Percentiles rank a stretch among this genome's conserved stretches.
Conservation (phyloP, 345 rosid genomes). For the Salix suchowensis region DNA sequence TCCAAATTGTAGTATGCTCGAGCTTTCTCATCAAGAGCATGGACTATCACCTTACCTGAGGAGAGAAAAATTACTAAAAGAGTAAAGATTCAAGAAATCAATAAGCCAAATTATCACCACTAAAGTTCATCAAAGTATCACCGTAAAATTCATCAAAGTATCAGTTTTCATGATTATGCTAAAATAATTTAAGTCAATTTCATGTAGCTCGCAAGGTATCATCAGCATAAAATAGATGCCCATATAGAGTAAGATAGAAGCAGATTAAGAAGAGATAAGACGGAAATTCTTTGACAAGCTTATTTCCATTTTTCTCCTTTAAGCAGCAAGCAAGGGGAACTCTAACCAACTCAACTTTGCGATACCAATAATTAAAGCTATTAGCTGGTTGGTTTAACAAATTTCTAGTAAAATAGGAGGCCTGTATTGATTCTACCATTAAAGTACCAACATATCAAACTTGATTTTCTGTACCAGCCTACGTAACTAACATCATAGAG, state of each 20-base stretch:
- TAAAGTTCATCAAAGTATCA: neutral
- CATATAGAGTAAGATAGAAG: neutral
- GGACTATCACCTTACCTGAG: conserved; percentile 72
- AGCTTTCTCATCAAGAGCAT: conserved; percentile 94
- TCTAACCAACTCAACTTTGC: neutral
- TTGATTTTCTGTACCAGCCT: neutral
- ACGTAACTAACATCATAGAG: neutral
- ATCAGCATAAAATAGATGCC: neutral
- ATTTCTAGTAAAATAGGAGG: neutral
- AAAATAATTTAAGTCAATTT: neutral
- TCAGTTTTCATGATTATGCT: neutral
- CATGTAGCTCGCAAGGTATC: neutral
- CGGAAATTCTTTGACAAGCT: neutral
- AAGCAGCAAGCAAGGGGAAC: neutral
- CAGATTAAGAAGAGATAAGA: neutral
- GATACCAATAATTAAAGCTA: neutral
- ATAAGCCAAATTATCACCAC: neutral
- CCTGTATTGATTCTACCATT: too few relatives aligned
- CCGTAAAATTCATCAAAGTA: neutral
- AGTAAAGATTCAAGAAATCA: neutral
- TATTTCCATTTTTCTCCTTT: neutral
- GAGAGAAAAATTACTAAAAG: neutral
- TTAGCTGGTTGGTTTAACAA: neutral
- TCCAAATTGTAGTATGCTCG: conserved; percentile 81
- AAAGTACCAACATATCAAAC: neutral